Evolutionary conservation across 2,329 filamentous ascomycete species (phyloP).

Genomic region (Didymosphaeria variabile): DNA sequence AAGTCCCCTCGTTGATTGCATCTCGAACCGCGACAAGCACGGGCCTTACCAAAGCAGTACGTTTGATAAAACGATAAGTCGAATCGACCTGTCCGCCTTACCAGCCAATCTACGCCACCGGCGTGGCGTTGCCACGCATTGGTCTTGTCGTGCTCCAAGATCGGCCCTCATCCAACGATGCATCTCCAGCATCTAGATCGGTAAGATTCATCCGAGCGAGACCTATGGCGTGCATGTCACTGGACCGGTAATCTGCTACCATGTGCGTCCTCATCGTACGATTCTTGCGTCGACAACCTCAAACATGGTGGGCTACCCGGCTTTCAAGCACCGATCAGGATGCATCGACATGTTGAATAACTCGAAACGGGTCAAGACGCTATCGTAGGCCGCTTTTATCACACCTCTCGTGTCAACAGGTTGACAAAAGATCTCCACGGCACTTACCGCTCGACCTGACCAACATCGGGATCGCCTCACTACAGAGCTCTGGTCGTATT

Average conservation of each 20-base stretch:
- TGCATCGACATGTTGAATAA: neutral
- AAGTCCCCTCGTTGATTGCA: conserved; percentile 6
- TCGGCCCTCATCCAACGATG: neutral
- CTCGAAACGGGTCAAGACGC: neutral
- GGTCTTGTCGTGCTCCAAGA: neutral
- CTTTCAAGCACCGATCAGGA: conserved; percentile 8
- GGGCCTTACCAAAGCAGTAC: neutral
- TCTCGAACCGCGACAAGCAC: conserved; percentile 10
- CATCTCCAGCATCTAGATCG: neutral
- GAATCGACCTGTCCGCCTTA: conserved; percentile 3
- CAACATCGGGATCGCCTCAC: neutral
- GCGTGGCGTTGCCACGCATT: conserved; percentile 6
- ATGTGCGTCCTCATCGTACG: conserved; percentile 3
- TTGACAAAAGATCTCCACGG: neutral
- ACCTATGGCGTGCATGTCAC: conserved; percentile 6
- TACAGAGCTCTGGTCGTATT: neutral
- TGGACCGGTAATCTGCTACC: conserved; percentile 5
- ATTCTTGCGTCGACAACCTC: conserved; percentile 9
- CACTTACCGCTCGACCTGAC: neutral
- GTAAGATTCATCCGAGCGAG: conserved; percentile 4
- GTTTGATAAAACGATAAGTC: neutral
- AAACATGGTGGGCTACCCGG: neutral
- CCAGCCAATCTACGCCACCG: neutral
- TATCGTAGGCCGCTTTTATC: neutral
- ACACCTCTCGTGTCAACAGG: neutral